Conservation (phyloP, 192 early-diverging fungal species). For the Rhizophagus clarus region DNA sequence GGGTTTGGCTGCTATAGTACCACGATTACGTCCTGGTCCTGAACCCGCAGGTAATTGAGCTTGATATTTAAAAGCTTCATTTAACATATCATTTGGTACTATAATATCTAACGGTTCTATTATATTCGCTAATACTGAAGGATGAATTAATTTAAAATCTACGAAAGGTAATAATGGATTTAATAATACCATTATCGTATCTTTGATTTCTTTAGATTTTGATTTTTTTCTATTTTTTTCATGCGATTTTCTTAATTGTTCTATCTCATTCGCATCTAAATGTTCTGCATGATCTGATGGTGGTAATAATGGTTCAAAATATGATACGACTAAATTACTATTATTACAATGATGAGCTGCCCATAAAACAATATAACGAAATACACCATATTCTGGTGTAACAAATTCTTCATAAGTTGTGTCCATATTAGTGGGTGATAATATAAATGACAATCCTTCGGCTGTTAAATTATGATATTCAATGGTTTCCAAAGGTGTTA, state of each 20-base stretch:
- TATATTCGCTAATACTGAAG: constrained; percentile 17
- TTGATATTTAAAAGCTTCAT: constrained; percentile 8
- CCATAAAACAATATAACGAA: constrained; percentile 19
- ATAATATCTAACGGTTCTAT: constrained; percentile 9
- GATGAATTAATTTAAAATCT: constrained; percentile 22
- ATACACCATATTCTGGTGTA: constrained; percentile 18
- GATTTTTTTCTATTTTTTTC: background rate
- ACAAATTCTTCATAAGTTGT: background rate
- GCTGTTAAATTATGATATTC: background rate
- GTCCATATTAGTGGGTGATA: background rate
- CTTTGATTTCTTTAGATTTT: background rate
- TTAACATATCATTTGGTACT: background rate
- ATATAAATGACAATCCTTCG: background rate
- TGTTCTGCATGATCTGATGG: background rate
- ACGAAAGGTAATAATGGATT: background rate
- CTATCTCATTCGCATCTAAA: background rate
- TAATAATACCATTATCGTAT: background rate
- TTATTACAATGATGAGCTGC: background rate
- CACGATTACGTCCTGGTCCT: background rate
- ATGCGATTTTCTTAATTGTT: background rate
- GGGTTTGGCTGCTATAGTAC: background rate
- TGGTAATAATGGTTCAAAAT: constrained; percentile 3
- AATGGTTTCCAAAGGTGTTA: background rate
- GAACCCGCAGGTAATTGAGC: background rate
- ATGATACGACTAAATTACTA: background rate